These are phyloP conservation scores for Verticillium tricorpus DNA, from an alignment of 2,329 filamentous ascomycete genomes.

Conservation along the genomic window DNA sequence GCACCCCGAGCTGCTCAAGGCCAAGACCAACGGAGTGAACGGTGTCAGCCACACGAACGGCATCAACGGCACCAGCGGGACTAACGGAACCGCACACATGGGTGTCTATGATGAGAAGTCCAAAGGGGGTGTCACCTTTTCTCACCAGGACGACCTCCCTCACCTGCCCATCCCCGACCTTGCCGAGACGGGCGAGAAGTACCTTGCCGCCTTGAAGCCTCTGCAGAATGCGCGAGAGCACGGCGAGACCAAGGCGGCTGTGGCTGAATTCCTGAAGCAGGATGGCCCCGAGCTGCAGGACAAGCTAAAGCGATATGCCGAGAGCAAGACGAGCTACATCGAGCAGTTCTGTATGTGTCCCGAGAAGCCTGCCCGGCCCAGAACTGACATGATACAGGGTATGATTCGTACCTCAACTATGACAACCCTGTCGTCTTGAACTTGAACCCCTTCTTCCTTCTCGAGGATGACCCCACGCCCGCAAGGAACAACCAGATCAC, in stretches of 20 bases:
- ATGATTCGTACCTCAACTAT: conserved; percentile 96
- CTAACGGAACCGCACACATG: conserved; percentile 35
- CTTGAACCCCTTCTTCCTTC: conserved; percentile 93
- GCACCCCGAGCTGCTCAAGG: conserved; percentile 5
- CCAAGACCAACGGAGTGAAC: background rate
- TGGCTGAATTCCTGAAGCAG: conserved; percentile 73
- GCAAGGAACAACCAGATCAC: conserved; percentile 96
- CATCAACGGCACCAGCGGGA: conserved; percentile 1
- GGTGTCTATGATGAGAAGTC: conserved; percentile 48
- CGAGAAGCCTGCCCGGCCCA: background rate
- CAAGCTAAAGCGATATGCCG: conserved; percentile 84
- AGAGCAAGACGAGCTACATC: conserved; percentile 90
- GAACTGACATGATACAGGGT: conserved; percentile 57
- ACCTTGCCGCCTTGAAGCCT: conserved; percentile 73
- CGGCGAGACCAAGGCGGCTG: conserved; percentile 72
- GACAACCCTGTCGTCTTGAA: conserved; percentile 98
- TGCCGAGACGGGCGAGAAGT: conserved; percentile 71
- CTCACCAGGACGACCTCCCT: conserved; percentile 80
- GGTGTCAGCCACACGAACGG: background rate
- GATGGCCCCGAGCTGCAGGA: conserved; percentile 86
- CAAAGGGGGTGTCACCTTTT: conserved; percentile 78
- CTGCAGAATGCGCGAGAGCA: conserved; percentile 79
- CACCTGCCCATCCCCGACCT: conserved; percentile 92
- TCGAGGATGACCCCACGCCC: conserved; percentile 96
- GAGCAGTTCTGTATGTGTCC: conserved; percentile 87